Base-by-base conservation (phyloP, 371 early-diverging fungal genomes). In the Mucor ambiguus region DNA sequence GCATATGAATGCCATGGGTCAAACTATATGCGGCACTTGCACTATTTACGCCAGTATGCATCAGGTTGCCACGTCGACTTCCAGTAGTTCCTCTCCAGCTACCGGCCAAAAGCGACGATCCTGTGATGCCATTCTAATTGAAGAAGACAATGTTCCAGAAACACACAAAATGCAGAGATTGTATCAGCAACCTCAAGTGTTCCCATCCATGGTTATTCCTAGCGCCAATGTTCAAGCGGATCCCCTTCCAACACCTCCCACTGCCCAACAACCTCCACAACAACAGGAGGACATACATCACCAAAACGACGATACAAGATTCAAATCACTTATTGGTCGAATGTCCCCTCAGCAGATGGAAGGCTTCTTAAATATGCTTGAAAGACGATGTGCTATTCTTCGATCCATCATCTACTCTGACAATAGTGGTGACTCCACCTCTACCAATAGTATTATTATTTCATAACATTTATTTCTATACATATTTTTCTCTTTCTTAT, bases 311-410 rank as follows among this genome's bases (percentile, higher is more conserved):
- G 72, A 72, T 38, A 56, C 59, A 18, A 61, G 66, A 38, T 72
- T 72, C 30, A 68, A 61, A 26, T 68, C 72, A 4, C 48, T 64
- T 24, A 62, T 72, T 44, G 59, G 56, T 5, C 64, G 66, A 28
- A 72, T 72, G 72, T 72, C 72, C 10, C 44, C 61, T 18, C 65
- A 68, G 35, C 72, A 72, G 35, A 68, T 64, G 66, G 66, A 68
- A 62, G 66, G 62, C 12, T 72, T 72, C 29, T 54, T 72, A 33
- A 65, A 55, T 24, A 61, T 72, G 61, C 30, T 72, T 26, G 72
- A 72, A 60, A 72, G 72, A 63, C 38, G 69, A 48, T 72, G 72
- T 59, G 64, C 57, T n/a, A 68, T 72, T 44, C 68, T 72, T 60
- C 68, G 72, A 29, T 68, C 72, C 8, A 65, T 68, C 38, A 63